Percentiles rank a stretch among this genome's conserved stretches.
phyloP scores from a whole-genome alignment of 1,284 basidiomycete genomes.

The Austroboletus novae-zelandiae region DNA sequence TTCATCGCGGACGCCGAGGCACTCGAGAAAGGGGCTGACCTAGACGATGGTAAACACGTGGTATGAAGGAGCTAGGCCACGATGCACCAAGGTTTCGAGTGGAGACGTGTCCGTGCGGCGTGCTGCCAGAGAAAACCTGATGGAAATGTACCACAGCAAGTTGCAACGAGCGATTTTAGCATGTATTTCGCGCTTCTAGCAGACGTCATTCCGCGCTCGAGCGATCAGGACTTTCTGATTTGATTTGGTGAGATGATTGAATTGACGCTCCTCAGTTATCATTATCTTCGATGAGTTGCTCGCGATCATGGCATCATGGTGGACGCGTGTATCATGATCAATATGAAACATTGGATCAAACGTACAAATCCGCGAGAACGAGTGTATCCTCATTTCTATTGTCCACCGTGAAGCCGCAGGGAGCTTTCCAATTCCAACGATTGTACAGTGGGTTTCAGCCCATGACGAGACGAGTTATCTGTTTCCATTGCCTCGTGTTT shows the following conservation, averaged over 20 bases:
- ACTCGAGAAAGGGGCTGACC: conserved; percentile 8
- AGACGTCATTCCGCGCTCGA: conserved; percentile 6
- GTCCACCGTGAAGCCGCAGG: conserved; percentile 11
- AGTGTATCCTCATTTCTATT: conserved; percentile 1
- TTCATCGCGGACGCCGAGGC: conserved; percentile 7
- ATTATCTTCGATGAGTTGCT: background rate
- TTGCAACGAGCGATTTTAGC: conserved; percentile 2
- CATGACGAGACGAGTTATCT: conserved; percentile 2
- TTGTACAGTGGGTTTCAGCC: background rate
- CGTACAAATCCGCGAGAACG: conserved; percentile 12
- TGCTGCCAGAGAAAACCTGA: conserved; percentile 2
- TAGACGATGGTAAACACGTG: conserved; percentile 12
- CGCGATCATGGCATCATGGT: conserved; percentile 20
- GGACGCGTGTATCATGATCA: conserved; percentile 19
- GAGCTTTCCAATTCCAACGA: conserved; percentile 16
- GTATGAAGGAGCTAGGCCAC: conserved; percentile 9
- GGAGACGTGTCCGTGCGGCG: conserved; percentile 8
- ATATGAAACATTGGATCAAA: conserved; percentile 4
- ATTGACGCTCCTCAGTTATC: too few species aligned
- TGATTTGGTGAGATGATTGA: conserved; percentile 20
- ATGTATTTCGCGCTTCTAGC: conserved; percentile 14
- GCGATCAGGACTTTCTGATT: conserved; percentile 22
- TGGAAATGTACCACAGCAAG: background rate
- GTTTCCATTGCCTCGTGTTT: conserved; percentile 21
- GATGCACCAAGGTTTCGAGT: conserved; percentile 7